These are phyloP conservation scores for Hagleromyces aurorensis DNA, from an alignment of 805 yeast species.

Conservation along the genomic window DNA sequence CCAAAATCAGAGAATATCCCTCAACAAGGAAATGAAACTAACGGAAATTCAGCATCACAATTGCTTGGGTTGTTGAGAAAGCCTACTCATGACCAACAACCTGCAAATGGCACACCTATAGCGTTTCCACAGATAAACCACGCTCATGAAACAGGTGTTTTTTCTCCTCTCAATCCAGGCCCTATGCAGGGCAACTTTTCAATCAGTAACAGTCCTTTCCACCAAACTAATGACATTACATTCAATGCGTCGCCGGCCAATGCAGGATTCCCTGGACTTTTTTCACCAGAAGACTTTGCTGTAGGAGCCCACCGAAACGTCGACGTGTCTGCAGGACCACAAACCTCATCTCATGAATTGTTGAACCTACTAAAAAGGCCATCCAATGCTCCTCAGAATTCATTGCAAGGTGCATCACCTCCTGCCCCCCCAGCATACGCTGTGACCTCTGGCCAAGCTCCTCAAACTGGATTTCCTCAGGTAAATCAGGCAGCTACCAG, in stretches of 20 bases:
- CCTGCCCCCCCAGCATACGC: conserved; percentile 4
- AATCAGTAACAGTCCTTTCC: too few relatives aligned
- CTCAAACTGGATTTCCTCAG: conserved; percentile 2
- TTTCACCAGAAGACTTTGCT: neutral
- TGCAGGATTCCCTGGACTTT: conserved; percentile 1
- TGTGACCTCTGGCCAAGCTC: conserved; percentile 3
- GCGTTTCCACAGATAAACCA: too few relatives aligned
- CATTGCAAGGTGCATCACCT: too few relatives aligned
- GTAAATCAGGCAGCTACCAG: conserved; percentile 12
- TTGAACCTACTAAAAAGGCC: conserved; percentile 17
- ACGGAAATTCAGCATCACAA: conserved; percentile 4
- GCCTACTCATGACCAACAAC: neutral
- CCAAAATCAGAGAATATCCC: neutral
- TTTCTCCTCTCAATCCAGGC: too few relatives aligned
- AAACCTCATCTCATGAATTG: conserved; percentile 14
- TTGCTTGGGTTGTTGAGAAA: neutral
- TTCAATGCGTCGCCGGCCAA: neutral
- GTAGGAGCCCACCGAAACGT: neutral
- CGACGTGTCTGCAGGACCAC: conserved; percentile 2
- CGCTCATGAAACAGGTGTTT: too few relatives aligned
- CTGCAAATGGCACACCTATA: neutral
- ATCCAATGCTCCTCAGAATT: conserved; percentile 1
- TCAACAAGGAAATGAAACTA: neutral
- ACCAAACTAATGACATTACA: too few relatives aligned
- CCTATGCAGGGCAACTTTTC: too few relatives aligned